Evolutionary conservation across 345 rosid species (phyloP), one percentile per base, ranked within the genome.

Genomic region (Gossypium thurberi): DNA sequence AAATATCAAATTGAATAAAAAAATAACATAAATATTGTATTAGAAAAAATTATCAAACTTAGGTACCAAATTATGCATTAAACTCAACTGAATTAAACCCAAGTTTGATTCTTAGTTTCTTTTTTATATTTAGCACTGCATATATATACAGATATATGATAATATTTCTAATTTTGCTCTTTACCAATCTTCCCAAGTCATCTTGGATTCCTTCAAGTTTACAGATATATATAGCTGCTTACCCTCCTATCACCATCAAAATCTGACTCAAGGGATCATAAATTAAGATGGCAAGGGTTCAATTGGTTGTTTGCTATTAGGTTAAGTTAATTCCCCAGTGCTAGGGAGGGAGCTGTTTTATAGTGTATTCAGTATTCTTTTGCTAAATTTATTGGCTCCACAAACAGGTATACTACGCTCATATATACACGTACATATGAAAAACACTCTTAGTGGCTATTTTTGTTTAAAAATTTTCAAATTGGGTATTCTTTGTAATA

Each of bases 181-280:
- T 74, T 33, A 63, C n/a, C 74, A 72, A 52, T 74, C 78, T 59
- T 71, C 50, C 25, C 70, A 84, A 79, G 83, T 71, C 68, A 81
- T 74, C 78, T 72, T 71, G 43, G 87, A 81, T 79, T 77, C 85
- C 10, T 28, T 12, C 8, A 52, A 52, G 57, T 52, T 15, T 50
- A 17, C 15, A 14, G n/a, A 15, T 51, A 51, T 11, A 46, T 51
- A 51, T 51, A 51, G 56, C 56, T 14, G n/a, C 56, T 51, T 51
- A 51, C 9, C 18, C 17, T 51, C 56, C 10, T 17, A 1, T 51
- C 56, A 51, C 17, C 17, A 6, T 51, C 56, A 51, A 51, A 51
- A 51, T 6, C 56, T 51, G 56, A 15, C 3, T 18, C 17, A 51
- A 51, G 56, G 6, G 56, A 51, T 51, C 56, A 17, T 28, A 14